A percentile compares a stretch with the other conserved stretches of the same genome.
phyloP scores from a whole-genome alignment of 306 rosid species.

The Cucumis melo region DNA sequence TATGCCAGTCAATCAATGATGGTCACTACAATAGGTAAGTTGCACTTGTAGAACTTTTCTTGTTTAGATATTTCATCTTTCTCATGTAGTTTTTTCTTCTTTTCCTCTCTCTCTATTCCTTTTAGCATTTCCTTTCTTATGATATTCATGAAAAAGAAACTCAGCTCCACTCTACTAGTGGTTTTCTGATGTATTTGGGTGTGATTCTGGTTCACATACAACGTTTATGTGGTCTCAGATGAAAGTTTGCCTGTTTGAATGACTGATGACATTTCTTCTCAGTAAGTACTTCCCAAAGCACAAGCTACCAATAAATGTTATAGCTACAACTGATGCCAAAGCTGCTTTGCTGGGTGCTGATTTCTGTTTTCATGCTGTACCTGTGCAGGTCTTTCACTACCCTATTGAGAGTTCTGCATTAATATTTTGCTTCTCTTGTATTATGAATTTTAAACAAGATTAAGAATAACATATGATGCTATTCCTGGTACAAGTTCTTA shows the following conservation, averaged over 20 bases:
- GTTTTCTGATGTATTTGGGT: not conserved
- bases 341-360: conserved; percentile 64
- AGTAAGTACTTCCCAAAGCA: conserved; percentile 78
- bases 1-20: conserved; percentile 64
- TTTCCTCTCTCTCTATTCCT: not conserved
- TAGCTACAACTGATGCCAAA: conserved; percentile 80
- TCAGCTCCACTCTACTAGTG: not conserved
- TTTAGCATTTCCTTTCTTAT: not conserved
- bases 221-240: not conserved
- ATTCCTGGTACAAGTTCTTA: not conserved
- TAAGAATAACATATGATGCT: not conserved
- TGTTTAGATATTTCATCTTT: not conserved
- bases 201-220: not conserved
- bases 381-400: conserved; percentile 66
- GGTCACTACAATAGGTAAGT: conserved; percentile 48
- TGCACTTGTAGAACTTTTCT: not conserved
- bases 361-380: conserved; percentile 83
- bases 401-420: not conserved
- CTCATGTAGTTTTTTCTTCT: not conserved
- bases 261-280: conserved; percentile 6
- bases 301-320: conserved; percentile 58
- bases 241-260: not conserved
- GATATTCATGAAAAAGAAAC: not conserved
- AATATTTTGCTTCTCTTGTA: not conserved
- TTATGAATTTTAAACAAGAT: not conserved